Percentiles rank a stretch among this genome's conserved stretches.
These are phyloP conservation scores for Sanghuangporus sanghuang DNA, from an alignment of 1,284 basidiomycete species.

Conservation along the genomic window DNA sequence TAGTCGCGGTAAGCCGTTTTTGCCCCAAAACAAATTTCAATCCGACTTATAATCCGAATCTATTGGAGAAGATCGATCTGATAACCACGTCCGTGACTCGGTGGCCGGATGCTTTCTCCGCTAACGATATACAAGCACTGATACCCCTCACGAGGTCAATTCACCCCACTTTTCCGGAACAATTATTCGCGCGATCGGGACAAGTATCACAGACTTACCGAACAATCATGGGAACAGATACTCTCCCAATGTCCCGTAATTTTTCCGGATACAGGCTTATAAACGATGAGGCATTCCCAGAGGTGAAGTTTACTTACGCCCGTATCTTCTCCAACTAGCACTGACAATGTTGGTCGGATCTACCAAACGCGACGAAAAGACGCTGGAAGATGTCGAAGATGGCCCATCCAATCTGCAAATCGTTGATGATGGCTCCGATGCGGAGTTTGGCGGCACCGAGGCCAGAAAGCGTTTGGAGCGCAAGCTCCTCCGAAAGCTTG, in stretches of 20 bases:
- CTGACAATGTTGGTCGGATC: slow-evolving; percentile 15
- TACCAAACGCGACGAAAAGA: slow-evolving; percentile 26
- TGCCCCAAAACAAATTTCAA: too few relatives aligned
- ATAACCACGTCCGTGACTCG: too few relatives aligned
- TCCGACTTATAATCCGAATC: too few relatives aligned
- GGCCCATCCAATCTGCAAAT: neutral
- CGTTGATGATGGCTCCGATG: slow-evolving; percentile 8
- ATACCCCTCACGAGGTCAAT: neutral
- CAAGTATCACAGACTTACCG: neutral
- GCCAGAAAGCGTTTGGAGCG: slow-evolving; percentile 20
- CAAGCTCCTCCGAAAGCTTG: slow-evolving; percentile 25
- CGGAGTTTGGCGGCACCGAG: slow-evolving; percentile 23
- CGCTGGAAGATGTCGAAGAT: slow-evolving; percentile 24
- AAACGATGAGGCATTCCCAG: neutral
- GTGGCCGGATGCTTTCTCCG: too few relatives aligned
- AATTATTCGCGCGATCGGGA: neutral
- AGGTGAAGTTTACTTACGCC: neutral
- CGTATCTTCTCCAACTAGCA: neutral
- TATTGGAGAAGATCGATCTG: too few relatives aligned
- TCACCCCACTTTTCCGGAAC: neutral
- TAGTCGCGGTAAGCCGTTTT: too few relatives aligned
- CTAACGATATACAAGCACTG: too few relatives aligned
- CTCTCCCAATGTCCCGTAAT: neutral
- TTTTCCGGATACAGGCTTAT: slow-evolving; percentile 8
- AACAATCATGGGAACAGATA: neutral